Evolutionary conservation across 148 eudicot genomes (phyloP).

Genomic region (Dysphania ambrosioides): DNA sequence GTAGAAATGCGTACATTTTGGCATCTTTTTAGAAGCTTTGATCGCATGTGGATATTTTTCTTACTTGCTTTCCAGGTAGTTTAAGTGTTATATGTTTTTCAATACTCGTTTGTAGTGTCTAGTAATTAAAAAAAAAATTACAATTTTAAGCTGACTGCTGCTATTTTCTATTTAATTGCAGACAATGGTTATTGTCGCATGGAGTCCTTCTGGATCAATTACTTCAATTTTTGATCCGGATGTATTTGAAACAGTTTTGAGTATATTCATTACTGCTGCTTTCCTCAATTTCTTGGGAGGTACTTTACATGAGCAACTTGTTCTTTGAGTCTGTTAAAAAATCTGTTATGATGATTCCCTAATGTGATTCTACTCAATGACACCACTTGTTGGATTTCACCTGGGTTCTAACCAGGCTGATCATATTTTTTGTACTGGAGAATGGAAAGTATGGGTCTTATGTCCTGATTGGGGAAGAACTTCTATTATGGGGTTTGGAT

Average conservation of each 20-base stretch:
- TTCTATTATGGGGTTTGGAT: neutral
- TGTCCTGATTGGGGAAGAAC: neutral
- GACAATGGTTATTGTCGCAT: slow-evolving; percentile 92
- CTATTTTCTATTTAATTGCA: slow-evolving; percentile 33
- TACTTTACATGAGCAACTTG: slow-evolving; percentile 22
- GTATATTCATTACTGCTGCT: slow-evolving; percentile 92
- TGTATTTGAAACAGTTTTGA: slow-evolving; percentile 64
- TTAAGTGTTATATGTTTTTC: neutral
- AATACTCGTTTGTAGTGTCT: neutral
- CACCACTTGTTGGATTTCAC: neutral
- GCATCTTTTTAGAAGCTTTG: slow-evolving; percentile 87
- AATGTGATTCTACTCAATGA: neutral
- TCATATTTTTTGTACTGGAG: neutral
- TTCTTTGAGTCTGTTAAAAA: neutral
- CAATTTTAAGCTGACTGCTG: slow-evolving; percentile 1
- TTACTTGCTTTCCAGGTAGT: slow-evolving; percentile 86
- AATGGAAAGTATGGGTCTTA: neutral
- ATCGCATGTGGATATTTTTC: slow-evolving; percentile 86
- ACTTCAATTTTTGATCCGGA: slow-evolving; percentile 53
- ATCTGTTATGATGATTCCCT: neutral
- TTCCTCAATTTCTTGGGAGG: slow-evolving; percentile 87
- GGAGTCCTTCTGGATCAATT: slow-evolving; percentile 67
- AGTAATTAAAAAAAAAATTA: neutral
- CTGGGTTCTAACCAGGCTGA: neutral
- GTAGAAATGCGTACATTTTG: slow-evolving; percentile 90